Evolutionary conservation across 1,284 basidiomycete species (phyloP), one percentile per base, ranked within the genome.

Genomic region (Blastosporella zonata): DNA sequence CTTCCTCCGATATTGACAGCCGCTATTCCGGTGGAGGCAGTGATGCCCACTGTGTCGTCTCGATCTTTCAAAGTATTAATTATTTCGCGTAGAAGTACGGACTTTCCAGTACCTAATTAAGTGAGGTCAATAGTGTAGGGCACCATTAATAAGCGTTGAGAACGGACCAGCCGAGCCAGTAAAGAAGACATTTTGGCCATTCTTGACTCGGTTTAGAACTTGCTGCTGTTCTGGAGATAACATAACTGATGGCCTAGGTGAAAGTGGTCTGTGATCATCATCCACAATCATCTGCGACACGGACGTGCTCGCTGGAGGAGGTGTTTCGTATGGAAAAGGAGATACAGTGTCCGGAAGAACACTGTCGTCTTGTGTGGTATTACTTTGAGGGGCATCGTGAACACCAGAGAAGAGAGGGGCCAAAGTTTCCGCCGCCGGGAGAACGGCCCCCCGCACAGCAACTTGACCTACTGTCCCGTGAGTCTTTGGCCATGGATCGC

Each of bases 1-100:
- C 83, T 77, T 34, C 94, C 93, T 6, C 69, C 93, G 48, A 97
- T 91, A 60, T 95, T 94, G 66, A 91, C 89, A 6, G 88, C 90
- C 0, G 94, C 93, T 55, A 97, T 94, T 42, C 94, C 84, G 3
- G 94, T 97, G 5, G 90, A 91, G 5, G 94, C 94, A 1, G 93
- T 97, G 44, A 97, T 81, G 2, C 87, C 93, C 6, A 96, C 78
- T 0, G 76, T 76, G 48, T 85, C 80, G 0, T 37, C 59, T 49
- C 57, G 74, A 63, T 56, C 69, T 70, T 52, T 68, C 46, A 92
- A 68, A 8, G 74, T 67, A 15, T 44, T 34, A 33, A 97, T 95
- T 55, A 97, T 93, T 63, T 92, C 89, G 7, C 90, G 81, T 1
- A 97, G 72, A 0, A 97, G 74, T 9, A 97, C 90, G 0, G 93